Base-by-base conservation (phyloP, 805 yeast species). In the Kodamaea fukazawae region DNA sequence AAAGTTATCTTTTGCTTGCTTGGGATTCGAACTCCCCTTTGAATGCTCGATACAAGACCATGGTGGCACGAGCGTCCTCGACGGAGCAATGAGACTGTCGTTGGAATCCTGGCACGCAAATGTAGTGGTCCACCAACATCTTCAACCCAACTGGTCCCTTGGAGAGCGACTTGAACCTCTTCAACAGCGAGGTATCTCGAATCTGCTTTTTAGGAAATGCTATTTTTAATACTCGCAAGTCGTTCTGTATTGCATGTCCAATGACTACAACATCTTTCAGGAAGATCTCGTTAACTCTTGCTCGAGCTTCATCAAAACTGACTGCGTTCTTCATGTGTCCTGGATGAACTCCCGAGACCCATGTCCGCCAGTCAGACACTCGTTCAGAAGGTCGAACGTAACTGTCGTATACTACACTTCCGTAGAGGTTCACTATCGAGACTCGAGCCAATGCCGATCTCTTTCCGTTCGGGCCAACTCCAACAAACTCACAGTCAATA, bases 401-500 rank as follows among this genome's bases (percentile, higher is more conserved):
- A 28, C 73, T 65, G 59, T 90, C 97, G 45, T 82, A 68, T 0
- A 90, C 55, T 0, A 78, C 71, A 47, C 77, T 76, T 0, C 97
- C 96, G 53, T 77, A 82, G 57, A 72, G 87, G 56, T 90, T 88
- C 3, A 90, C 96, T 9, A 90, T 66, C 0, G 96, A 87, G 0
- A 89, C 93, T 49, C 97, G 72, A 0, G 96, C 97, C 11, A 90
- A 66, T 1, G 81, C 91, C 4, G 88, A 79, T 33, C 71, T 78
- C 27, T 54, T 53, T 4, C 95, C 95, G 7, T 79, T 81, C 4
- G 75, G 76, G 0, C 96, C 96, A 2, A 85, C 82, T 8, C 96
- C 96, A 2, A 90, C 97, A 68, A 90, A 89, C 53, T 90, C 98
- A 66, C 97, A 89, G 61, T 90, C 98, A 45, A 90, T 77, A 1